Evolutionary conservation across 768 basidiomycete species (phyloP).

Genomic region (Phylloporus arenicola): DNA sequence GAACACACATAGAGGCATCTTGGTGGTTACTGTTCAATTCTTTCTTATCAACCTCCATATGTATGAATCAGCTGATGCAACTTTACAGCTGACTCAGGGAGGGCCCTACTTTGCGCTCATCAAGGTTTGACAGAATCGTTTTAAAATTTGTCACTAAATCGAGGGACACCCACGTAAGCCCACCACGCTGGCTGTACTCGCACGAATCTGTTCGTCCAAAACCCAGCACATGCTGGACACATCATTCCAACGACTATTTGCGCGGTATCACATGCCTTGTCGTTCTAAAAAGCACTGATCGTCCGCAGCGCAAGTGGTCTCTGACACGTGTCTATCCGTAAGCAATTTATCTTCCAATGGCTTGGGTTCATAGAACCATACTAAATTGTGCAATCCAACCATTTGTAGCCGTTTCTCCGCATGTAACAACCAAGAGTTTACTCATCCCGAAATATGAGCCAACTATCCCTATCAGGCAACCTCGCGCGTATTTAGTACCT

Average conservation of each 20-base stretch:
- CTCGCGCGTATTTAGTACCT: constrained; percentile 18
- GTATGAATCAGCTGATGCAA: constrained; percentile 18
- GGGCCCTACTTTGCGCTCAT: constrained; percentile 13
- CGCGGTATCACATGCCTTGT: neutral
- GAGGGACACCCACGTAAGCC: constrained; percentile 21
- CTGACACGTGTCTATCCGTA: neutral
- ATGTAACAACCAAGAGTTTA: constrained; percentile 13
- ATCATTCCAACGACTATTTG: constrained; percentile 8
- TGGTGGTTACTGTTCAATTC: constrained; percentile 16
- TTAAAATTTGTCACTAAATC: constrained; percentile 15
- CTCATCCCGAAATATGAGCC: constrained; percentile 4
- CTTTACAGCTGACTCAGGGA: constrained; percentile 17
- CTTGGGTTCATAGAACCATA: neutral
- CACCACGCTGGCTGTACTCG: constrained; percentile 6
- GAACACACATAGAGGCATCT: constrained; percentile 9
- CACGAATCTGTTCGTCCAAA: constrained; percentile 8
- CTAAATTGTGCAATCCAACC: constrained; percentile 4
- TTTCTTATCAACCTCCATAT: constrained; percentile 21
- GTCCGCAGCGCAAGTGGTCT: too few species aligned
- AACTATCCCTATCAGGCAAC: constrained; percentile 11
- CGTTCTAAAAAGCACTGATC: neutral
- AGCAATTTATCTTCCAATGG: neutral
- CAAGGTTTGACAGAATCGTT: constrained; percentile 25
- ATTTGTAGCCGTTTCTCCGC: constrained; percentile 13
- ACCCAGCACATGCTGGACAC: neutral